Evolutionary conservation across 75 land plant species (phyloP).

Genomic region (Cryptomeria japonica): DNA sequence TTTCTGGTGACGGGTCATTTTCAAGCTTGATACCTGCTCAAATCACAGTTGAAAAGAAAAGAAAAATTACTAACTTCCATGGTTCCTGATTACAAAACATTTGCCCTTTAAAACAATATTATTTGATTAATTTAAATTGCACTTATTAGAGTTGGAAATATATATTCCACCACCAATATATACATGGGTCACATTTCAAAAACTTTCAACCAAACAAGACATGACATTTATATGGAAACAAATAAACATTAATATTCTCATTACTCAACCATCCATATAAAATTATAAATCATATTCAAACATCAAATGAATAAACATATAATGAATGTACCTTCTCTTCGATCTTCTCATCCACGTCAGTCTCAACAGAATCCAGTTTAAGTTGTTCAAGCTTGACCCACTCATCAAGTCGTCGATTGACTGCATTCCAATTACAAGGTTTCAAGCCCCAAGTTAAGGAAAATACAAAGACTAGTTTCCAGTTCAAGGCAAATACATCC

Average conservation of each 20-base stretch:
- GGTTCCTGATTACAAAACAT: neutral
- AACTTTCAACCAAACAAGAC: neutral
- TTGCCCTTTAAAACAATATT: neutral
- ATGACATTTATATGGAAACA: neutral
- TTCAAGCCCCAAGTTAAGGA: neutral
- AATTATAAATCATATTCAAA: neutral
- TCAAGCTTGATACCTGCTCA: slow-evolving; percentile 76
- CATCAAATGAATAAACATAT: neutral
- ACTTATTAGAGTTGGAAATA: neutral
- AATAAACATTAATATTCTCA: neutral
- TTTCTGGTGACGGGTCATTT: slow-evolving; percentile 95
- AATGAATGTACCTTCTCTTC: slow-evolving; percentile 76
- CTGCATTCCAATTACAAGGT: slow-evolving; percentile 28
- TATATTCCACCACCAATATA: neutral
- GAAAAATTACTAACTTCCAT: neutral
- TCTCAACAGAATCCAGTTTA: slow-evolving; percentile 75
- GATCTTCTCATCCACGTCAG: slow-evolving; percentile 82
- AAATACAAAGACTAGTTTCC: neutral
- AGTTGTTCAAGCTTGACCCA: slow-evolving; percentile 96
- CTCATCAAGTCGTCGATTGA: slow-evolving; percentile 93
- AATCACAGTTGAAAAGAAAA: neutral
- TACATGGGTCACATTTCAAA: neutral
- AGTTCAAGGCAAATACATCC: neutral
- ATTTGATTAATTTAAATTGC: neutral
- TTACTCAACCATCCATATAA: neutral